Conservation (phyloP, 768 basidiomycete species). For the Coprinopsis strossmayeri region DNA sequence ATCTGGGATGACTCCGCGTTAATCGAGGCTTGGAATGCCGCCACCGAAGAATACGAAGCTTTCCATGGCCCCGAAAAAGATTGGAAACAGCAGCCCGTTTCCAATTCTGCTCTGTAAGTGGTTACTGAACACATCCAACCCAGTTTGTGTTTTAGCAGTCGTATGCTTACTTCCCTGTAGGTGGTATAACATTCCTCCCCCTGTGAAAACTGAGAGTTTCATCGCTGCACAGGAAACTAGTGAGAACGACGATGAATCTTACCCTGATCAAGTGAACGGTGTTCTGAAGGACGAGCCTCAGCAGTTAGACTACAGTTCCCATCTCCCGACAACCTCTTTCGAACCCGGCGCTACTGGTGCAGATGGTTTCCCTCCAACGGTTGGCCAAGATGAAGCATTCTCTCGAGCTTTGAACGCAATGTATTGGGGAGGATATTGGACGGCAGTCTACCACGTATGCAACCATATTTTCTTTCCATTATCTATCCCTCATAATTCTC, state of each 20-base stretch:
- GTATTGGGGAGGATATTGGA: conserved; percentile 90
- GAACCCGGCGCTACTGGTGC: conserved; percentile 16
- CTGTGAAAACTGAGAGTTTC: conserved; percentile 1
- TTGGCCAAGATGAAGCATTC: conserved; percentile 72
- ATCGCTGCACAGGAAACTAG: neutral
- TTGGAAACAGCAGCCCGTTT: conserved; percentile 67
- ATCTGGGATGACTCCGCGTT: conserved; percentile 86
- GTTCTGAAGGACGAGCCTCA: conserved; percentile 34
- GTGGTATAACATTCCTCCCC: conserved; percentile 69
- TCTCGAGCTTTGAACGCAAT: conserved; percentile 67
- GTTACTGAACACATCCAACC: neutral
- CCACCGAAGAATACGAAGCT: conserved; percentile 73
- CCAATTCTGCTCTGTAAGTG: conserved; percentile 74
- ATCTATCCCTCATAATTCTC: neutral
- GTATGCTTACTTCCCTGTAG: conserved; percentile 28
- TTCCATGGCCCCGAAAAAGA: conserved; percentile 62
- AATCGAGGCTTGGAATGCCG: conserved; percentile 80
- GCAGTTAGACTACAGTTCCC: too few species aligned
- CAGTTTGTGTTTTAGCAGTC: neutral
- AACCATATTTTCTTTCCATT: neutral
- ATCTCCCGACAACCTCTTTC: too few species aligned
- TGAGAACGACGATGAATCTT: neutral
- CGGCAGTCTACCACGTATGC: conserved; percentile 74
- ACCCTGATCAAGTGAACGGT: conserved; percentile 12
- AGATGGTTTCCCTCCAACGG: conserved; percentile 25